Percentiles rank a stretch among this genome's conserved stretches.
Conservation (phyloP, 1,284 basidiomycete species). For the Leccinum fallax region DNA sequence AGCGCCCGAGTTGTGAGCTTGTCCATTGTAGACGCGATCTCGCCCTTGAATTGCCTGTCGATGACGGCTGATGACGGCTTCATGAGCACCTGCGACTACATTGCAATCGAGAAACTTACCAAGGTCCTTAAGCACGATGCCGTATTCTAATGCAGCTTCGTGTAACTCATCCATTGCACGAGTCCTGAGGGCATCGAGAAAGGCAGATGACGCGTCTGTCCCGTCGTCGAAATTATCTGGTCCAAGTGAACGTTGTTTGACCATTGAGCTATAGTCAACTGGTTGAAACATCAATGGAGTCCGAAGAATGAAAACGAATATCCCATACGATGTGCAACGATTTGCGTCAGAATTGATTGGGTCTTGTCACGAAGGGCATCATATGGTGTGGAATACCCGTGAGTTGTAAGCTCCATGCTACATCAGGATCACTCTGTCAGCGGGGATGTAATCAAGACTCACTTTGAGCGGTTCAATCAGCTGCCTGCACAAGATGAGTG, state of each 20-base stretch:
- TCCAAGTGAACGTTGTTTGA: constrained; percentile 76
- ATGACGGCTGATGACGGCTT: constrained; percentile 60
- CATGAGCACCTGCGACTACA: constrained; percentile 1
- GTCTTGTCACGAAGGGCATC: constrained; percentile 81
- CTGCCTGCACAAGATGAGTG: constrained; percentile 43
- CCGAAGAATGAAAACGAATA: constrained; percentile 37
- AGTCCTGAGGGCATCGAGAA: constrained; percentile 76
- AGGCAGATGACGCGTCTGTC: constrained; percentile 67
- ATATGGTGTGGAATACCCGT: constrained; percentile 80
- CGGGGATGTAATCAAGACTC: background rate
- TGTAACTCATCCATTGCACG: constrained; percentile 85
- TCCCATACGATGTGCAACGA: constrained; percentile 66
- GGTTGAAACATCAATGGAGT: constrained; percentile 10
- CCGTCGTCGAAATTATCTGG: constrained; percentile 73
- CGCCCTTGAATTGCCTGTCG: constrained; percentile 80
- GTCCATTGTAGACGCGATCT: constrained; percentile 82
- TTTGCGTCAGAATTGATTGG: constrained; percentile 81
- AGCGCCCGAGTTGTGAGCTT: constrained; percentile 78
- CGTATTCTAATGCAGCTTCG: constrained; percentile 75
- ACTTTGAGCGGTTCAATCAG: constrained; percentile 73
- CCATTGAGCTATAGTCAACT: constrained; percentile 63
- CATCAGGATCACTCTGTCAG: constrained; percentile 9
- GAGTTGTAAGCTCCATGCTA: constrained; percentile 55
- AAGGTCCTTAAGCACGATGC: constrained; percentile 76
- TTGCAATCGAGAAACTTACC: constrained; percentile 41